phyloP scores from a whole-genome alignment of 2,329 filamentous ascomycete genomes.

The Exophiala mesophila region DNA sequence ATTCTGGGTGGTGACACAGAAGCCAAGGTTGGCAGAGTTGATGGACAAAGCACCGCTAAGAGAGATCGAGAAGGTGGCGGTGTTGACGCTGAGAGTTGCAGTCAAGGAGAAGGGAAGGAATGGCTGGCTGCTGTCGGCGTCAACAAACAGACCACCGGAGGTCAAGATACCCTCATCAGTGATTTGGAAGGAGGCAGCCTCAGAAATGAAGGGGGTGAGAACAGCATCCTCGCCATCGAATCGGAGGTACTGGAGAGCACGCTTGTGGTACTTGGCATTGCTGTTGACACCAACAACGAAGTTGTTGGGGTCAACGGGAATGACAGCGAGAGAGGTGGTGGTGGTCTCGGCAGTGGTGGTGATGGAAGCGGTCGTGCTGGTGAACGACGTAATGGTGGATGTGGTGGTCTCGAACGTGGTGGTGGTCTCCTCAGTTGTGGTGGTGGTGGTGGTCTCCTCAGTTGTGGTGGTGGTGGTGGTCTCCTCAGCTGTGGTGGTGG shows the following conservation, averaged over 20 bases:
- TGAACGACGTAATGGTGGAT: not conserved
- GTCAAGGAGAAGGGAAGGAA: slow-evolving; percentile 13
- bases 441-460: not conserved
- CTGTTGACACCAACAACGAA: slow-evolving; percentile 10
- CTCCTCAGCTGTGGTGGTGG: not conserved
- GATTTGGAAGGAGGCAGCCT: slow-evolving; percentile 17
- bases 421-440: not conserved
- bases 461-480: not conserved
- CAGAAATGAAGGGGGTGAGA: slow-evolving; percentile 4
- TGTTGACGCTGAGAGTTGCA: not conserved
- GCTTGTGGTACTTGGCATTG: slow-evolving; percentile 13
- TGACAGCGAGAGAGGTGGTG: not conserved
- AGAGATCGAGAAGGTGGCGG: slow-evolving; percentile 1
- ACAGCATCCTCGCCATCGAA: slow-evolving; percentile 13
- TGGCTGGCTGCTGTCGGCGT: slow-evolving; percentile 11
- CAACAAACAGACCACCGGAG: slow-evolving; percentile 9
- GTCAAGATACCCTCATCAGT: slow-evolving; percentile 11
- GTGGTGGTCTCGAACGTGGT: not conserved
- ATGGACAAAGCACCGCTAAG: slow-evolving; percentile 1
- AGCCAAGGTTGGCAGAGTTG: not conserved
- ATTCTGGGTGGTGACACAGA: slow-evolving; percentile 10
- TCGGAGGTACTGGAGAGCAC: slow-evolving; percentile 16
- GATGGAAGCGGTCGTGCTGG: not conserved
- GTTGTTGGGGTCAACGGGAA: not conserved
- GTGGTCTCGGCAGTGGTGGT: not conserved